Conservation (phyloP, 2,329 filamentous ascomycete species). For the Cladosporium sp. region DNA sequence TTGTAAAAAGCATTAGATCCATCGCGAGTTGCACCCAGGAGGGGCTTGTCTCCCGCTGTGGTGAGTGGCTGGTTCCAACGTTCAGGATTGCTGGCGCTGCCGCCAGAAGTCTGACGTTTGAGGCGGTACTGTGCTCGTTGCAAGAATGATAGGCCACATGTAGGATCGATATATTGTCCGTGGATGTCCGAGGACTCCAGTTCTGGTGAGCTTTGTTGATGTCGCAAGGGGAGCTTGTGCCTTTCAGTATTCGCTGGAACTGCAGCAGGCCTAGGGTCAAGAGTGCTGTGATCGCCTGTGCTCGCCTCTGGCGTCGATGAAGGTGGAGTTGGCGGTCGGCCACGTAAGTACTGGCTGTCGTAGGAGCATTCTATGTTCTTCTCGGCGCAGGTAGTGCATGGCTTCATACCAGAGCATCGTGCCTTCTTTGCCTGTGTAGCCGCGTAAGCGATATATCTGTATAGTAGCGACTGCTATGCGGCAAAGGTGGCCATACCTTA, state of each 20-base stretch:
- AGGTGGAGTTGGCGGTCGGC: conserved; percentile 44
- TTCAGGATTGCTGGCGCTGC: background rate
- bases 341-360: conserved; percentile 50
- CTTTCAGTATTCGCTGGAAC: background rate
- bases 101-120: conserved; percentile 34
- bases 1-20: background rate
- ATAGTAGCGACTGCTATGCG: background rate
- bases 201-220: conserved; percentile 44
- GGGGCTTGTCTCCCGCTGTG: conserved; percentile 55
- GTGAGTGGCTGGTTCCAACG: conserved; percentile 45
- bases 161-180: conserved; percentile 58
- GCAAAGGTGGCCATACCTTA: conserved; percentile 13
- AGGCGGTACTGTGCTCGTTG: conserved; percentile 69
- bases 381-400: conserved; percentile 38
- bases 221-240: background rate
- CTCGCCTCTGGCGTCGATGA: conserved; percentile 29
- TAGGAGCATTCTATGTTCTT: conserved; percentile 45
- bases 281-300: background rate
- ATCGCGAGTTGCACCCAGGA: conserved; percentile 39
- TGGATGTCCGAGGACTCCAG: conserved; percentile 53
- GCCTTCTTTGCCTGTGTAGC: conserved; percentile 33
- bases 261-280: background rate
- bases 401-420: conserved; percentile 41
- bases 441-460: background rate
- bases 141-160: conserved; percentile 58